These are phyloP conservation scores for Corylus heterophylla DNA, from an alignment of 306 rosid species.

Conservation along the genomic window DNA sequence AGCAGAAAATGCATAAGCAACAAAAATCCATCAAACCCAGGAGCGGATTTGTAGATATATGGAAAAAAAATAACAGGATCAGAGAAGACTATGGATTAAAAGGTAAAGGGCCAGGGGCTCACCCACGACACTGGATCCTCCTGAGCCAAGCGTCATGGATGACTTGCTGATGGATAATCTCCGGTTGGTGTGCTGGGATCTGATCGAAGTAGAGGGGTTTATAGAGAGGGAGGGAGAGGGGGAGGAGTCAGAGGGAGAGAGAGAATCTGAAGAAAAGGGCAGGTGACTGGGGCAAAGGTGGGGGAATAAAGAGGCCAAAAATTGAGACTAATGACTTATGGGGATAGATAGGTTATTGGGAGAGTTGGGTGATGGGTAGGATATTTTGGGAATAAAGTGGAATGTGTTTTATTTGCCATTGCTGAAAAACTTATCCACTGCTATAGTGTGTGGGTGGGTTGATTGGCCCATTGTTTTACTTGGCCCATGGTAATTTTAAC, in stretches of 20 bases:
- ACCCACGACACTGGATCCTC: slow-evolving; percentile 98
- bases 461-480: neutral
- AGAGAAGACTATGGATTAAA: slow-evolving; percentile 1
- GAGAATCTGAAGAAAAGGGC: slow-evolving; percentile 30
- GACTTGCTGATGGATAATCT: slow-evolving; percentile 16
- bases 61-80: neutral
- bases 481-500: too few species aligned
- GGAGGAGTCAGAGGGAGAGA: slow-evolving; percentile 14
- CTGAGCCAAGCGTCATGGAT: slow-evolving; percentile 99
- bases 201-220: slow-evolving; percentile 44
- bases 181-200: slow-evolving; percentile 48
- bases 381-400: slow-evolving; percentile 9
- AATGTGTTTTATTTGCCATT: neutral
- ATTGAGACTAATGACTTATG: neutral
- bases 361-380: neutral
- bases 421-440: neutral
- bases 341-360: slow-evolving; percentile 20
- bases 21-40: slow-evolving; percentile 11
- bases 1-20: slow-evolving; percentile 26
- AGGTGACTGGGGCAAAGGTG: slow-evolving; percentile 35
- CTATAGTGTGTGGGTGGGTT: neutral
- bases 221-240: slow-evolving; percentile 2
- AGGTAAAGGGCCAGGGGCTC: slow-evolving; percentile 30
- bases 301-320: slow-evolving; percentile 32
- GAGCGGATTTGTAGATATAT: neutral